A percentile compares a stretch with the other conserved stretches of the same genome.
Conservation (phyloP, 1,139 yeast species). For the Diutina mesorugosa region DNA sequence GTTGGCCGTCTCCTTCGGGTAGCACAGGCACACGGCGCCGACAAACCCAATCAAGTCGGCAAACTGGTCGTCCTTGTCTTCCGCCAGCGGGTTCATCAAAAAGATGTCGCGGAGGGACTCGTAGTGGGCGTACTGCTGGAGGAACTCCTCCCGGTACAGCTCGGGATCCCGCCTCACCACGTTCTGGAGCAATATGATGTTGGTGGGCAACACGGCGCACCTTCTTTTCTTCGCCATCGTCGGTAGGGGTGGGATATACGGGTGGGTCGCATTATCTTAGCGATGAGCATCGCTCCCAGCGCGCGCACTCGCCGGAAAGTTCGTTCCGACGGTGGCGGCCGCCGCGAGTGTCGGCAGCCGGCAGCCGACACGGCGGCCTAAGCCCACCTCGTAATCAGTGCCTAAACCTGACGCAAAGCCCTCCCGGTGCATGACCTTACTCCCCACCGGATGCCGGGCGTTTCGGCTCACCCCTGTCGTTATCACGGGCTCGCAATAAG, state of each 20-base stretch:
- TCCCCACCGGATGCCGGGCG: too few relatives aligned
- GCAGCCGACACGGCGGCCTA: too few relatives aligned
- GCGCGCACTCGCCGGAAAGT: background rate
- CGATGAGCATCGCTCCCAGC: background rate
- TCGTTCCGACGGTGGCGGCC: background rate
- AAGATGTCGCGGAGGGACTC: slow-evolving; percentile 83
- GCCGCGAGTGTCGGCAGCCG: background rate
- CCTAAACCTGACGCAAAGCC: too few relatives aligned
- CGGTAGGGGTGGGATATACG: background rate
- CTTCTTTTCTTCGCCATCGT: slow-evolving; percentile 76
- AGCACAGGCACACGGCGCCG: slow-evolving; percentile 82
- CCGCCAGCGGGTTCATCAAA: slow-evolving; percentile 47
- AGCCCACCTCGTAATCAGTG: too few relatives aligned
- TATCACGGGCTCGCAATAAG: background rate
- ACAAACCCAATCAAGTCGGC: slow-evolving; percentile 81
- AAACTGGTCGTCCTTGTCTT: slow-evolving; percentile 55
- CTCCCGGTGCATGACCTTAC: too few relatives aligned
- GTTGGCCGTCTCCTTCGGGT: slow-evolving; percentile 73
- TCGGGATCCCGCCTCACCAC: slow-evolving; percentile 88
- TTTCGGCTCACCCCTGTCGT: background rate
- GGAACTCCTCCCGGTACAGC: slow-evolving; percentile 86
- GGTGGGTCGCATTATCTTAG: background rate
- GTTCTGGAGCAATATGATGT: slow-evolving; percentile 82
- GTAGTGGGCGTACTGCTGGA: slow-evolving; percentile 86
- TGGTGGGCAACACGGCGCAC: slow-evolving; percentile 85